phyloP scores from a whole-genome alignment of 257 asterid species.

The Solanum neorickii region DNA sequence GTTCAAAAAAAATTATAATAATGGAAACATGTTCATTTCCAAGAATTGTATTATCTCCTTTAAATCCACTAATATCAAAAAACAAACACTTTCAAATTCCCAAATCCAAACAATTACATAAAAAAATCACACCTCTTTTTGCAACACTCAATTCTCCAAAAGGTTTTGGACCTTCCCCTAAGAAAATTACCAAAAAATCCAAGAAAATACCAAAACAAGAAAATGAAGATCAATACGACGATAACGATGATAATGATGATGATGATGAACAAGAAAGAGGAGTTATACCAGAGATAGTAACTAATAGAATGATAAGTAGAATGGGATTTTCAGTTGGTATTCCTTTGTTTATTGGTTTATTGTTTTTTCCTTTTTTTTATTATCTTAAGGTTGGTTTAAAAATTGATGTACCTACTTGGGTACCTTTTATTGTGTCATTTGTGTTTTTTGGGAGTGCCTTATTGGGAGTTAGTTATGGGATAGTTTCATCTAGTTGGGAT shows the following conservation, averaged over 20 bases:
- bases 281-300: conserved; percentile 87
- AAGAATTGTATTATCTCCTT: conserved; percentile 10
- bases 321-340: conserved; percentile 74
- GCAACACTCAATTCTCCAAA: conserved; percentile 69
- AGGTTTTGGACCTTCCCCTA: conserved; percentile 76
- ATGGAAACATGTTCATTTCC: conserved; percentile 34
- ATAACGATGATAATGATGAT: conserved; percentile 22
- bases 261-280: conserved; percentile 35
- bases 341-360: conserved; percentile 62
- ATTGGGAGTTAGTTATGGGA: conserved; percentile 80
- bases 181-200: conserved; percentile 26
- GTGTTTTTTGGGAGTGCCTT: conserved; percentile 82
- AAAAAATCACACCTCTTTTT: conserved; percentile 22
- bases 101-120: conserved; percentile 3
- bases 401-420: conserved; percentile 86
- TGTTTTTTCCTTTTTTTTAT: conserved; percentile 89
- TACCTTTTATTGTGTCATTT: conserved; percentile 81
- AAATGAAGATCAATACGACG: conserved; percentile 22
- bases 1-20: background rate
- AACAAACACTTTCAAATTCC: conserved; percentile 23
- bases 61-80: conserved; percentile 23
- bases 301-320: conserved; percentile 87
- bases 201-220: conserved; percentile 33
- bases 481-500: conserved; percentile 98
- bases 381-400: conserved; percentile 78